phyloP scores from a whole-genome alignment of 1,284 basidiomycete genomes.

The Apiotrichum laibachii region DNA sequence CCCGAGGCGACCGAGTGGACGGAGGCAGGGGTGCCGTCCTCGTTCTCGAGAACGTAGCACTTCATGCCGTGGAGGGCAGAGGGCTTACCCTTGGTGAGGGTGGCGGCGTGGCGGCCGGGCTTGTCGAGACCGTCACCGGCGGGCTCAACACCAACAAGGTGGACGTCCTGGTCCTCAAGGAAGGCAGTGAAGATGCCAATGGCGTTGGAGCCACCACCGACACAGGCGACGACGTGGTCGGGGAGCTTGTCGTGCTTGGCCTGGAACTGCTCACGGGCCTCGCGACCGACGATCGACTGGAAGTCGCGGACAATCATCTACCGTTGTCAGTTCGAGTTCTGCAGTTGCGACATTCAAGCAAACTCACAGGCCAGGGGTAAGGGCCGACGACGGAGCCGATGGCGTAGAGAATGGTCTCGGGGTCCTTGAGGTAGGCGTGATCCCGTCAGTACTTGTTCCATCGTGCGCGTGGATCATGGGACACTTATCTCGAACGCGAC shows the following conservation, averaged over 20 bases:
- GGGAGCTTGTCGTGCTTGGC: constrained; percentile 78
- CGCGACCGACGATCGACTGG: constrained; percentile 90
- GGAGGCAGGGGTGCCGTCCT: constrained; percentile 87
- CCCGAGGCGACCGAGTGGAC: constrained; percentile 84
- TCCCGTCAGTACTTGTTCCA: no score
- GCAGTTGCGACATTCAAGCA: no score
- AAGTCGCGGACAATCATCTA: constrained; percentile 87
- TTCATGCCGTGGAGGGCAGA: constrained; percentile 92
- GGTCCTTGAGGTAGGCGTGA: constrained; percentile 78
- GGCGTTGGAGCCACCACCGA: constrained; percentile 95
- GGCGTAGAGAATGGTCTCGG: constrained; percentile 94
- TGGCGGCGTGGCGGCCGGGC: constrained; percentile 85
- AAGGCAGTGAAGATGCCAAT: constrained; percentile 97
- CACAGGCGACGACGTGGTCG: constrained; percentile 91
- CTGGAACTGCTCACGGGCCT: constrained; percentile 86
- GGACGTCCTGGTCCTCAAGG: constrained; percentile 76
- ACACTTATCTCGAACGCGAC: constrained; percentile 22
- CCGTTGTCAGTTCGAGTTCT: constrained; percentile 51
- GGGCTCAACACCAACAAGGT: constrained; percentile 87
- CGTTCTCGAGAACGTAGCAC: constrained; percentile 89
- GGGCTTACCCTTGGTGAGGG: constrained; percentile 80
- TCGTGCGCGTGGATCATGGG: no score
- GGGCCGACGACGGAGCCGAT: constrained; percentile 84
- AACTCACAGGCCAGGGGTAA: constrained; percentile 86
- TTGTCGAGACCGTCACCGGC: constrained; percentile 89